Evolutionary conservation across 1,284 basidiomycete genomes (phyloP).

Genomic region (Cutaneotrichosporon spelunceum): DNA sequence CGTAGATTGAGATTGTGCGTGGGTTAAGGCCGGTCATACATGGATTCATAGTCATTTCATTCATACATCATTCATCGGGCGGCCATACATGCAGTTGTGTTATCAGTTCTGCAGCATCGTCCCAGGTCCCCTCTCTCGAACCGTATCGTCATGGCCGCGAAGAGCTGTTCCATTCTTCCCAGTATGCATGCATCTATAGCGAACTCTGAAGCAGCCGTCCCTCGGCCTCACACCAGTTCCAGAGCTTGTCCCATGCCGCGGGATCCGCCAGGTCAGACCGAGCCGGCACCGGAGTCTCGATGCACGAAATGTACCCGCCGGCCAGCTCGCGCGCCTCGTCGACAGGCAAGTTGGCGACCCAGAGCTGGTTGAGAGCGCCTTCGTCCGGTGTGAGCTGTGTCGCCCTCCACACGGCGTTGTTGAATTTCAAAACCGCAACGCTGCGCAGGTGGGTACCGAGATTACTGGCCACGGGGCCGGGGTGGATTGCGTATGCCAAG

Average conservation of each 20-base stretch:
- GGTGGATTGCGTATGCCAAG: slow-evolving; percentile 37
- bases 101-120: too few relatives aligned
- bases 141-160: too few relatives aligned
- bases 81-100: too few relatives aligned
- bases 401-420: slow-evolving; percentile 39
- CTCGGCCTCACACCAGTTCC: slow-evolving; percentile 47
- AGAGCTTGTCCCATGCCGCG: slow-evolving; percentile 30
- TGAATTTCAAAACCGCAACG: neutral
- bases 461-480: slow-evolving; percentile 40
- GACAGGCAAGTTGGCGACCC: slow-evolving; percentile 55
- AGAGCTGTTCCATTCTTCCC: too few relatives aligned
- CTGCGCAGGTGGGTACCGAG: slow-evolving; percentile 29
- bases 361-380: slow-evolving; percentile 52
- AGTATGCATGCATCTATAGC: neutral
- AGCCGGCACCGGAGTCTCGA: slow-evolving; percentile 15
- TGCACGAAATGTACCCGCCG: slow-evolving; percentile 46
- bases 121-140: too few relatives aligned
- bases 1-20: neutral
- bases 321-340: slow-evolving; percentile 34
- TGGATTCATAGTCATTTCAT: too few relatives aligned
- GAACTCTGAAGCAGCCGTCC: slow-evolving; percentile 15
- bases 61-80: too few relatives aligned
- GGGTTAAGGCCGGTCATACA: neutral
- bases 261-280: slow-evolving; percentile 30
- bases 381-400: slow-evolving; percentile 33